Conservation (phyloP, 2,329 filamentous ascomycete species). For the Dendrostoma leiphaemia region DNA sequence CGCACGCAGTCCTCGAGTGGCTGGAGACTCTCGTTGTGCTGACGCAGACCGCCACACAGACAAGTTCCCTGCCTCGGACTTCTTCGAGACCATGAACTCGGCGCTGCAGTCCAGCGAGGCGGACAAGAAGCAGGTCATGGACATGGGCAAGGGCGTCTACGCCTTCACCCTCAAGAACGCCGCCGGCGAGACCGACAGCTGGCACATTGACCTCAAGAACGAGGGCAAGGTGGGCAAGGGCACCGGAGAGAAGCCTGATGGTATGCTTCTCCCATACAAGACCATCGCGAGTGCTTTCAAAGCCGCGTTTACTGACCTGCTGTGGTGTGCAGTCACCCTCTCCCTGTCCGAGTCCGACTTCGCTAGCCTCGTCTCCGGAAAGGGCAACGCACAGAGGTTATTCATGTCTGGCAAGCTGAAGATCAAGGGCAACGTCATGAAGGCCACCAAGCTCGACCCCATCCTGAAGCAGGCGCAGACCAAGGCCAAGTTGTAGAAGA, state of each 20-base stretch:
- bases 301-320: slow-evolving; percentile 4
- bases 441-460: slow-evolving; percentile 94
- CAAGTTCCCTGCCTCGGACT: slow-evolving; percentile 83
- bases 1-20: slow-evolving; percentile 7
- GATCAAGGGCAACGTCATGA: slow-evolving; percentile 98
- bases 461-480: slow-evolving; percentile 84
- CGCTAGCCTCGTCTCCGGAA: slow-evolving; percentile 74
- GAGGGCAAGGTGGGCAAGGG: slow-evolving; percentile 81
- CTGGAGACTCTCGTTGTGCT: neutral
- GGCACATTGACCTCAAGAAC: slow-evolving; percentile 95
- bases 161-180: slow-evolving; percentile 91
- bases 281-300: too few relatives aligned
- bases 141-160: slow-evolving; percentile 83
- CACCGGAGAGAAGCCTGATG: slow-evolving; percentile 75
- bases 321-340: slow-evolving; percentile 67
- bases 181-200: slow-evolving; percentile 75
- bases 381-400: slow-evolving; percentile 89
- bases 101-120: slow-evolving; percentile 67
- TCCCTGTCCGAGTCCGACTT: slow-evolving; percentile 84
- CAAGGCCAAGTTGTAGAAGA: slow-evolving; percentile 75
- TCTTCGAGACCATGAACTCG: slow-evolving; percentile 84
- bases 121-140: slow-evolving; percentile 80
- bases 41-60: slow-evolving; percentile 41
- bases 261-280: slow-evolving; percentile 51
- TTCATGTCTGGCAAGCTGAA: slow-evolving; percentile 99